Conservation (phyloP, 192 early-diverging fungal species). For the Coemansia guatemalensis region DNA sequence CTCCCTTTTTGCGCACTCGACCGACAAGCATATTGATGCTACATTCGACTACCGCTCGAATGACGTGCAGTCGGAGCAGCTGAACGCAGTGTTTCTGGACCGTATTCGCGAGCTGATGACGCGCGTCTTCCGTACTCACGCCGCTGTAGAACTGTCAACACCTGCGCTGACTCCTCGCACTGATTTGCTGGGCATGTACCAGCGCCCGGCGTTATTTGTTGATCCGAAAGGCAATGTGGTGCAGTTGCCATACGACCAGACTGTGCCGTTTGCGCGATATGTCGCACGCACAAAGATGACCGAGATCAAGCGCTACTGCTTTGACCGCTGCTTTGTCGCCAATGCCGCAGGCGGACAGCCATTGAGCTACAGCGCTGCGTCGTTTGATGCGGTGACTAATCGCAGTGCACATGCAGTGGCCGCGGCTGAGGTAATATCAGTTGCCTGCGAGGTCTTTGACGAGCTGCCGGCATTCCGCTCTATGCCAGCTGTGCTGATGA, state of each 20-base stretch:
- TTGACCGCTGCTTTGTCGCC: conserved; percentile 80
- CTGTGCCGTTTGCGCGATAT: conserved; percentile 87
- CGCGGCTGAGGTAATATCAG: conserved; percentile 88
- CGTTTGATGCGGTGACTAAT: conserved; percentile 88
- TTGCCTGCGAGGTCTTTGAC: conserved; percentile 71
- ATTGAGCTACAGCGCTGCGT: conserved; percentile 69
- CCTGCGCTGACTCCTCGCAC: conserved; percentile 83
- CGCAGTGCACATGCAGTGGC: conserved; percentile 63
- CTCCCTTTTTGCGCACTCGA: conserved; percentile 72
- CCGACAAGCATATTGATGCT: conserved; percentile 84
- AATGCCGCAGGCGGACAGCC: conserved; percentile 87
- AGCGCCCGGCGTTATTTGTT: conserved; percentile 74
- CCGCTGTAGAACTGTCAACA: conserved; percentile 76
- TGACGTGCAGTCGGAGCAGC: conserved; percentile 55
- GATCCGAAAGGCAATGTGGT: conserved; percentile 82
- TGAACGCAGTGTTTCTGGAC: conserved; percentile 66
- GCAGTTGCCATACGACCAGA: conserved; percentile 86
- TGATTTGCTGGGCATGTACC: conserved; percentile 56
- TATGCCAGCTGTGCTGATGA: conserved; percentile 59
- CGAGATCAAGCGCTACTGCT: conserved; percentile 80
- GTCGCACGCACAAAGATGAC: conserved; percentile 71
- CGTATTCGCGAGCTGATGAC: conserved; percentile 70
- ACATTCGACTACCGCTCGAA: conserved; percentile 80
- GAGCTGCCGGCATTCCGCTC: conserved; percentile 66
- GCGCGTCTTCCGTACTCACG: conserved; percentile 80